phyloP scores from a whole-genome alignment of 2,329 filamentous ascomycete genomes.

The Clonostachys chloroleuca region DNA sequence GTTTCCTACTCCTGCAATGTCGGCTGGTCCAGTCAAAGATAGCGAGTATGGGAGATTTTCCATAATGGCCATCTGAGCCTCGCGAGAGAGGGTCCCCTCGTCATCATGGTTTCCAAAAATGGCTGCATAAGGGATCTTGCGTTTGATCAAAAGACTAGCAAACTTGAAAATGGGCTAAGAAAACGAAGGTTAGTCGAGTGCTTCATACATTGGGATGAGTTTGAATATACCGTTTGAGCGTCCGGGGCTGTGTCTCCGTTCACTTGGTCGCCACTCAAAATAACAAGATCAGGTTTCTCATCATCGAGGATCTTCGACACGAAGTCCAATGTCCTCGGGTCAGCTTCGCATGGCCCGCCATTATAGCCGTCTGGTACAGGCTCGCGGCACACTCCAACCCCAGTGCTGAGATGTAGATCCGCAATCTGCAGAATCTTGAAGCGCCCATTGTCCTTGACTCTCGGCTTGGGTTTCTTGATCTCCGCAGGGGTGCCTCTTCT shows the following conservation, averaged over 20 bases:
- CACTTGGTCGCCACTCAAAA: constrained; percentile 90
- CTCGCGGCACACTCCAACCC: constrained; percentile 80
- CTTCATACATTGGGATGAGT: neutral
- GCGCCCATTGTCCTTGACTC: constrained; percentile 81
- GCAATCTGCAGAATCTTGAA: constrained; percentile 97
- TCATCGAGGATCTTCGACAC: constrained; percentile 79
- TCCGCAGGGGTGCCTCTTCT: constrained; percentile 65
- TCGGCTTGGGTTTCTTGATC: constrained; percentile 64
- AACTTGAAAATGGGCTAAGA: constrained; percentile 85
- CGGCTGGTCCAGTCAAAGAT: constrained; percentile 75
- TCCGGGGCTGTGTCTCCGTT: constrained; percentile 92
- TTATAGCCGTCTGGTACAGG: constrained; percentile 71
- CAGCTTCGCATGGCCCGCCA: constrained; percentile 81
- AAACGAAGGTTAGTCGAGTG: neutral
- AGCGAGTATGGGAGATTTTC: constrained; percentile 86
- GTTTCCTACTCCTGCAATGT: constrained; percentile 88
- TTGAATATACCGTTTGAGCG: constrained; percentile 66
- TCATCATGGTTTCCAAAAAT: constrained; percentile 99
- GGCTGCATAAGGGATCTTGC: constrained; percentile 85
- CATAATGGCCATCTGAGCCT: constrained; percentile 79
- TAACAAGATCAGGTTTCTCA: constrained; percentile 88
- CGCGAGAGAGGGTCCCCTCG: constrained; percentile 74
- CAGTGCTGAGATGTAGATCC: constrained; percentile 92
- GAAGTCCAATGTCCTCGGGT: constrained; percentile 88
- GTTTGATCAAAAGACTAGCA: constrained; percentile 75